Evolutionary conservation across 768 basidiomycete species (phyloP).

Genomic region (Agaricus subrufescens): DNA sequence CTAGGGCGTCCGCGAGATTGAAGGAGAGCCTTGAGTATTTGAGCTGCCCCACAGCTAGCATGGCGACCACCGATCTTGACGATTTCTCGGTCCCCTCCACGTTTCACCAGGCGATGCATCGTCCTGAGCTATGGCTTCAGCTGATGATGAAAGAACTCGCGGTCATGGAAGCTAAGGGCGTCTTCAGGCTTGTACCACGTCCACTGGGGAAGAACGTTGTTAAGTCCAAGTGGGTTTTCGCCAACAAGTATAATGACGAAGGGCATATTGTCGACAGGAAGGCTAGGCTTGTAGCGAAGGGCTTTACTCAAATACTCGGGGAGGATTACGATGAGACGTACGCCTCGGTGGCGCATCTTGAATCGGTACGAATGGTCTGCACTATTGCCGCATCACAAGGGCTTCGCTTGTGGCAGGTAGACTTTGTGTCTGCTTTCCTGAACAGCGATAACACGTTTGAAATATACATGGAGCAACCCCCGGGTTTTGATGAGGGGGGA

Average conservation of each 20-base stretch:
- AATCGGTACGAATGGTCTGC: too few relatives aligned
- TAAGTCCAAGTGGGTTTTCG: constrained; percentile 11
- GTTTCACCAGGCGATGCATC: constrained; percentile 2
- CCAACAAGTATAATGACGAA: constrained; percentile 10
- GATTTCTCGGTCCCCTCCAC: neutral
- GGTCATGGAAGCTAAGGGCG: constrained; percentile 22
- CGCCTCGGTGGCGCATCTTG: too few relatives aligned
- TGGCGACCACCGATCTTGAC: too few relatives aligned
- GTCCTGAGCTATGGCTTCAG: constrained; percentile 6
- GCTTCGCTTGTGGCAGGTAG: too few relatives aligned
- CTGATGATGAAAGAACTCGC: neutral
- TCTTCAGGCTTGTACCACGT: constrained; percentile 7
- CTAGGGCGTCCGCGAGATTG: too few relatives aligned
- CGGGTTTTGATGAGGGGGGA: too few relatives aligned
- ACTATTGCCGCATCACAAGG: too few relatives aligned
- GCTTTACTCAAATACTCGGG: constrained; percentile 14
- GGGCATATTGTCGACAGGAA: constrained; percentile 13
- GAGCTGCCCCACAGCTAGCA: too few relatives aligned
- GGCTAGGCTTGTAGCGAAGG: constrained; percentile 12
- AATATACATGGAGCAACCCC: too few relatives aligned
- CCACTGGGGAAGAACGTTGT: constrained; percentile 4
- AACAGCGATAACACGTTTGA: too few relatives aligned
- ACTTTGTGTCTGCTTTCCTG: too few relatives aligned
- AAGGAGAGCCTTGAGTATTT: too few relatives aligned
- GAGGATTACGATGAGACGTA: constrained; percentile 15